Evolutionary conservation across 306 rosid species (phyloP), one percentile per base, ranked within the genome.

Genomic region (Cercis canadensis): DNA sequence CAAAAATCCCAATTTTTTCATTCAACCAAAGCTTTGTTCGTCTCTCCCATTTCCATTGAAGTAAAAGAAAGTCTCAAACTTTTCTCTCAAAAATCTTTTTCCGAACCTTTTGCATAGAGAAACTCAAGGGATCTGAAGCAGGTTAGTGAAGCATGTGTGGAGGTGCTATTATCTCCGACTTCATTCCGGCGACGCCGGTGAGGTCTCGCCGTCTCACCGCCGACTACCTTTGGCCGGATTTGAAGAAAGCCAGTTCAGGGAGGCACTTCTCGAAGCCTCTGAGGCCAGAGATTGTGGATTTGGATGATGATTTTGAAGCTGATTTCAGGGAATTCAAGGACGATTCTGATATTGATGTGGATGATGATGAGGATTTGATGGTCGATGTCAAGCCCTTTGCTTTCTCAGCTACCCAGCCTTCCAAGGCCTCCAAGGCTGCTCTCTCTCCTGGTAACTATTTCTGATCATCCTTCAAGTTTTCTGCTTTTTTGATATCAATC

Each of bases 111-210:
- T 0, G 37, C 34, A 24, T 1, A 57, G 14, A 11, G 21, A 32
- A 0, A 45, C 29, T 24, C 44, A 53, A 15, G 69, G n/a, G 66
- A 40, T 70, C 75, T 49, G 41, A 57, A 36, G 29, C 14, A 11
- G 9, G 16, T 19, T 33, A 56, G 1, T 34, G 9, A 9, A 46
- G 6, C 56, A 94, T 94, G 99, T 94, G 99, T 70, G 99, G 99
- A 64, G 99, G 99, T 39, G 92, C 99, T 72, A 94, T 94, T 12
- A 94, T 94, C 80, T 89, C 99, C 74, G 99, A 79, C 69, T 89
- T 89, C 85, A 94, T 89, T 40, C 83, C 90, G 49, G 80, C 91
- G 36, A 58, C 46, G 2, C 70, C 36, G 16, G 36, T 50, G 31
- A 45, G 80, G 43, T 50, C 87, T 11, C 77, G 81, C 0, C 86